Percentiles rank a stretch among this genome's conserved stretches.
Evolutionary conservation across 2,329 filamentous ascomycete species (phyloP).

Genomic region (Fusarium sp.): DNA sequence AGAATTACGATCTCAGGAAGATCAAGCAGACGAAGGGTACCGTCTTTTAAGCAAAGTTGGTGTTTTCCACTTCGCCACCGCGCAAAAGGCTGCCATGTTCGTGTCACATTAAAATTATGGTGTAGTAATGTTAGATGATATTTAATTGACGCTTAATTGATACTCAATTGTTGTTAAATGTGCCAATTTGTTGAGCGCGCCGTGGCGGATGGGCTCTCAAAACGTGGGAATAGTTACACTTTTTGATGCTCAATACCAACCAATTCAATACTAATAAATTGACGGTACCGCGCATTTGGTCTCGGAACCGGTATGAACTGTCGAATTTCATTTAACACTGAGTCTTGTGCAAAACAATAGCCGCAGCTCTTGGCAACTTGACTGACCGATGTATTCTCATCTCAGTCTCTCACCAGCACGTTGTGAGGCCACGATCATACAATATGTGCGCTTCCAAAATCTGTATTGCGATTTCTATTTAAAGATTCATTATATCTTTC

Average conservation of each 20-base stretch:
- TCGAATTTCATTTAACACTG: not conserved
- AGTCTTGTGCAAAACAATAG: not conserved
- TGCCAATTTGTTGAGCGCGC: not conserved
- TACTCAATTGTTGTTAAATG: too few relatives aligned
- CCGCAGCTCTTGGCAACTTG: too few relatives aligned
- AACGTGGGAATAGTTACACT: not conserved
- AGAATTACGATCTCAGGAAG: conserved; percentile 62
- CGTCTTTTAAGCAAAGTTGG: conserved; percentile 63
- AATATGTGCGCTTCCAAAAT: not conserved
- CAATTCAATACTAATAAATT: conserved; percentile 17
- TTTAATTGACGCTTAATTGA: not conserved
- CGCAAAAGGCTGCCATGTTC: too few relatives aligned
- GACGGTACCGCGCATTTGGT: not conserved
- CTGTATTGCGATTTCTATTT: not conserved
- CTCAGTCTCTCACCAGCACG: too few relatives aligned
- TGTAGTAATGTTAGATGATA: conserved; percentile 10
- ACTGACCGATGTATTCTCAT: too few relatives aligned
- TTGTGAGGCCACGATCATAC: rapidly evolving
- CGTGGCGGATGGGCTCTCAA: not conserved
- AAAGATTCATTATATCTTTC: conserved; percentile 6
- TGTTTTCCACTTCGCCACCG: too few relatives aligned
- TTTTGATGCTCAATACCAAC: not conserved
- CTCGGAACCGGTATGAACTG: not conserved
- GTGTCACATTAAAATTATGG: conserved; percentile 1
- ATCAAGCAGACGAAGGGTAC: conserved; percentile 63